Evolutionary conservation across 805 yeast species (phyloP), one percentile per base, ranked within the genome.

Genomic region (Cyberlindnera meyerae): DNA sequence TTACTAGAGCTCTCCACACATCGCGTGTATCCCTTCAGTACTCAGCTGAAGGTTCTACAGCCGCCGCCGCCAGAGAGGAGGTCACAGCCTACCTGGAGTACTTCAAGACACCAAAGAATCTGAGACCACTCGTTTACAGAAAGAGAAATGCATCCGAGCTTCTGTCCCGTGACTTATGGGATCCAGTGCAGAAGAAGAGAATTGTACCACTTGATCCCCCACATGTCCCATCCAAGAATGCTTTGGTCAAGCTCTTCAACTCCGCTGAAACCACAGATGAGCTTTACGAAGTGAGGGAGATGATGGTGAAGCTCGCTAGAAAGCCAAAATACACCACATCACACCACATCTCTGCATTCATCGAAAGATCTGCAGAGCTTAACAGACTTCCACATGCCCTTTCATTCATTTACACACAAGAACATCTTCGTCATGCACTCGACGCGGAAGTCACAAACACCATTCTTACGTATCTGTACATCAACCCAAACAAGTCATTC

Each of bases 81-180:
- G 42, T 65, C n/a, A 54, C 55, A 3, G 49, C 58, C 1, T 63
- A 54, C 36, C 54, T 60, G 34, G 46, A 49, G 15, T 67, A 59
- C 44, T 58, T 58, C 46, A 54, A 53, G 26, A 61, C 68, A 3
- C 51, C 55, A 20, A 55, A 49, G 29, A 39, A 51, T 3, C 34
- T 63, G 21, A 63, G 61, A 50, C 66, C 68, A 6, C 51, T 59
- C 31, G 61, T 67, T 18, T 66, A 67, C 47, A 61, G 70, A 48
- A 60, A 62, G 25, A 63, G 57, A 37, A 66, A 67, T 43, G 58
- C 67, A 3, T 55, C 62, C 20, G 58, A 48, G 33, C 45, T 67
- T 28, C 36, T 65, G 26, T 55, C 66, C 9, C 60, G 65, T 61
- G 69, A 65, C 42, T 30, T 64, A 24, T 63, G 62, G 51, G 67